Base-by-base conservation (phyloP, 2,329 filamentous ascomycete species). In the Tolypocladium guangdongense region DNA sequence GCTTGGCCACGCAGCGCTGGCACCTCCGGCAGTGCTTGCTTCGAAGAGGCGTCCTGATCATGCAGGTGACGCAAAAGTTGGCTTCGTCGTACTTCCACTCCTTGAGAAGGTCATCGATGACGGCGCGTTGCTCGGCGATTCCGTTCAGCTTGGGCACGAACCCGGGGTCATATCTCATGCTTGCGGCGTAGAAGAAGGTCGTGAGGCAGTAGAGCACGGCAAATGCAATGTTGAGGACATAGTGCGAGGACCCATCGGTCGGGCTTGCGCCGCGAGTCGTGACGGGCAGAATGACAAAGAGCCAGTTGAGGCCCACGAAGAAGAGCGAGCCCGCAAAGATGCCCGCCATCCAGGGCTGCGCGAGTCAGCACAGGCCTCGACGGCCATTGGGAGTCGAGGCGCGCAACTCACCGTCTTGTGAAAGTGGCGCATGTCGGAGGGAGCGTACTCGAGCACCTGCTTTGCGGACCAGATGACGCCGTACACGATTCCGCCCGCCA, bases 1-100 rank as follows among this genome's bases (percentile, higher is more conserved):
- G 90, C 70, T 95, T 95, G 52, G 92, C 90, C 52, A 99, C 88
- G 67, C 93, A 99, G 58, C 92, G 87, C 63, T 87, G 83, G 68
- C 93, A 99, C 56, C 88, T 81, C 65, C 86, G 87, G 73, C 93
- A 99, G 71, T 99, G 93, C 75, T 97, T 99, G 73, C 91, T 96
- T 59, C 93, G 82, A 56, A 99, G 73, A 4, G 93, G 93, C 60
- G 88, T 92, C 52, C 92, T 82, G 61, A 95, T 88, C 91, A 97
- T 95, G 73, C 93, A 99, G 49, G 83, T 83, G 32, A 95, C 85
- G 68, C 93, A 99, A 64, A 97, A 99, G 67, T 96, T 92, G 56
- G 85, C 77, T 66, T 96, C 92, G 65, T 99, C 91, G 67, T 92
- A 99, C 64, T 90, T 93, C 83, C 90, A 93, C 59, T 84, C 68